Percentiles rank a stretch among this genome's conserved stretches.
Conservation (phyloP, 1,284 basidiomycete species). For the Moesziomyces sp. region DNA sequence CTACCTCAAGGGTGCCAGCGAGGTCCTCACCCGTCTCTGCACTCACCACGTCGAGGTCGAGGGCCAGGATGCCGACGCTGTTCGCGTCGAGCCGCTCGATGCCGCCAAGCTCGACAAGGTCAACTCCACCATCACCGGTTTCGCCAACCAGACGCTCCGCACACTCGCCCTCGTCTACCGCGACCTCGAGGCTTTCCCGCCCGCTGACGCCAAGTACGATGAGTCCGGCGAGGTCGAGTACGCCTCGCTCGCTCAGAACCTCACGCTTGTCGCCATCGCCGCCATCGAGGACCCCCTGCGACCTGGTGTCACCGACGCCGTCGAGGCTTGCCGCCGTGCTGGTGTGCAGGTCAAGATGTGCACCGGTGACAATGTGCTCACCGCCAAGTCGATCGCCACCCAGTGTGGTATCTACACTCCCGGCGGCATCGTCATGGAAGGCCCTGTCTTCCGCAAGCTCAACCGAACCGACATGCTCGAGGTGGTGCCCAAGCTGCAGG, state of each 20-base stretch:
- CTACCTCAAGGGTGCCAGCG: constrained; percentile 91
- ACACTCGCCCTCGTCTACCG: constrained; percentile 93
- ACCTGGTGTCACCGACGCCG: constrained; percentile 86
- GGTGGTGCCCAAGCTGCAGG: constrained; percentile 73
- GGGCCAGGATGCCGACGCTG: constrained; percentile 68
- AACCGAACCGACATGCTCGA: constrained; percentile 70
- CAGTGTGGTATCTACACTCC: constrained; percentile 94
- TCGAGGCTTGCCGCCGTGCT: constrained; percentile 83
- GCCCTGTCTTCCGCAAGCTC: constrained; percentile 76
- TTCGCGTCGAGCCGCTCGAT: constrained; percentile 34
- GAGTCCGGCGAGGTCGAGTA: constrained; percentile 76
- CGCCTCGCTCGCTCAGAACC: constrained; percentile 76
- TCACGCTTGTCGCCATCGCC: constrained; percentile 86
- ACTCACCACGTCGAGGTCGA: constrained; percentile 77
- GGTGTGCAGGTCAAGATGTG: constrained; percentile 99
- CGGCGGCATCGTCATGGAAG: constrained; percentile 96
- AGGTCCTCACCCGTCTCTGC: constrained; percentile 86
- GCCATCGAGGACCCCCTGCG: constrained; percentile 97
- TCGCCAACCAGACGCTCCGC: constrained; percentile 92
- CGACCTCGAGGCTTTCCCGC: constrained; percentile 88
- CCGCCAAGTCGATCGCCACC: constrained; percentile 86
- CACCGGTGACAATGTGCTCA: constrained; percentile 93
- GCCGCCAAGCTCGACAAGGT: constrained; percentile 80
- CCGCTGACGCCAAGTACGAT: constrained; percentile 70
- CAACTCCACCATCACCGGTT: constrained; percentile 90